Evolutionary conservation across 495 filamentous ascomycete genomes (phyloP).

Genomic region (Neurospora pannonica): DNA sequence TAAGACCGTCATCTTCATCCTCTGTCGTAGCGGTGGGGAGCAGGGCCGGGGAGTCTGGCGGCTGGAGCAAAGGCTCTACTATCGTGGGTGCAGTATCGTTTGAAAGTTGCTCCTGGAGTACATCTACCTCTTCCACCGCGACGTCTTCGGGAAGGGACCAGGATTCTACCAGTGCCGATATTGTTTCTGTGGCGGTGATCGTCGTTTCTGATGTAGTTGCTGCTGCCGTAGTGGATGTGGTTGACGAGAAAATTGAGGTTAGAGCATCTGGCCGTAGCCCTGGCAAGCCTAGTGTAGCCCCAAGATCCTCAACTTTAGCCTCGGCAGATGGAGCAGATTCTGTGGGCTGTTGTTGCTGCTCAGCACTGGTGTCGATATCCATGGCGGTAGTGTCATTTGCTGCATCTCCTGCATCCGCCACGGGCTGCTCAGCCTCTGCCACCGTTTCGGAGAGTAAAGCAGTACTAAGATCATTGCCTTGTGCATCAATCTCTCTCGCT

Average conservation of each 20-base stretch:
- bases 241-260: neutral
- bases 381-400: conserved; percentile 13
- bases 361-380: conserved; percentile 24
- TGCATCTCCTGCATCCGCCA: neutral
- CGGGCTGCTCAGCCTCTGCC: neutral
- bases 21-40: conserved; percentile 8
- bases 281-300: neutral
- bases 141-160: neutral
- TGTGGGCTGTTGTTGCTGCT: neutral
- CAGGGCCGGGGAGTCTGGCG: conserved; percentile 12
- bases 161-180: neutral
- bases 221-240: neutral
- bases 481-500: conserved; percentile 4
- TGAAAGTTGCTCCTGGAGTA: neutral
- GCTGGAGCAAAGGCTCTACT: neutral
- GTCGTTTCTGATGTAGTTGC: neutral
- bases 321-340: neutral
- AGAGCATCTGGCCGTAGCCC: neutral
- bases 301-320: neutral
- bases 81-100: neutral
- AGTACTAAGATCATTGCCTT: neutral
- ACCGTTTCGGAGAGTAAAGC: conserved; percentile 1
- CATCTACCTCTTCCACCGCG: neutral
- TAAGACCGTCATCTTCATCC: conserved; percentile 21
- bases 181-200: neutral